Base-by-base conservation (phyloP, 2,329 filamentous ascomycete genomes). In the Cladosporium sp. region DNA sequence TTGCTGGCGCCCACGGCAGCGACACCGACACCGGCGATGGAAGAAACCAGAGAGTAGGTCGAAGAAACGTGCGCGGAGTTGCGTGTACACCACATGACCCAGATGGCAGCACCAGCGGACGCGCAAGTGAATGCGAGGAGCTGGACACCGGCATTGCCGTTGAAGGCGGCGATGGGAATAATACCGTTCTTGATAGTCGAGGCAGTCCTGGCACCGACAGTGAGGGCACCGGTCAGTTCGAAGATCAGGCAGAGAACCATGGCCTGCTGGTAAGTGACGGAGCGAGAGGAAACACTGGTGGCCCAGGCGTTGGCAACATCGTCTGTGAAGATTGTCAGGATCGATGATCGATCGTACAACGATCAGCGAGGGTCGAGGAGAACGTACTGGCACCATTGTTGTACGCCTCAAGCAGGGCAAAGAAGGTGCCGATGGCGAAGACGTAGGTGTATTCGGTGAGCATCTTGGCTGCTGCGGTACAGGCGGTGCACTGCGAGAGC, bases 401-500 rank as follows among this genome's bases (percentile, higher is more conserved):
- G 79, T 80, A 85, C 48, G 81, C 81, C 65, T 85, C 82, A 37
- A 85, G 77, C 63, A 82, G 79, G 55, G 82, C 80, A 67, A 85
- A 85, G 55, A 85, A 76, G 52, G 79, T 81, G 68, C 79, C 81
- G 49, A 85, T 77, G 60, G 80, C 82, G 58, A 85, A 80, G 56
- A 85, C 73, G 63, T 84, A 85, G 67, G 82, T 77, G 57, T 77
- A 84, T 61, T 85, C 74, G 54, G 73, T 70, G 46, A 81, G 64
- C 58, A 61, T 63, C 62, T 68, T 70, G 52, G 43, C 48, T 18
- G 8, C n/a, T 38, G 13, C 35, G n/a, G n/a, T 14, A 9, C 35
- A 38, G 8, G 35, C 35, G 6, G 28, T 18, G 48, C 48, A 40
- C 43, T 31, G 42, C 35, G 49, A 31, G 28, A 40, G 43, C 34